A percentile compares a stretch with the other conserved stretches of the same genome.
These are phyloP conservation scores for Xerocomellus chrysenteron DNA, from an alignment of 768 basidiomycete species.

Conservation along the genomic window DNA sequence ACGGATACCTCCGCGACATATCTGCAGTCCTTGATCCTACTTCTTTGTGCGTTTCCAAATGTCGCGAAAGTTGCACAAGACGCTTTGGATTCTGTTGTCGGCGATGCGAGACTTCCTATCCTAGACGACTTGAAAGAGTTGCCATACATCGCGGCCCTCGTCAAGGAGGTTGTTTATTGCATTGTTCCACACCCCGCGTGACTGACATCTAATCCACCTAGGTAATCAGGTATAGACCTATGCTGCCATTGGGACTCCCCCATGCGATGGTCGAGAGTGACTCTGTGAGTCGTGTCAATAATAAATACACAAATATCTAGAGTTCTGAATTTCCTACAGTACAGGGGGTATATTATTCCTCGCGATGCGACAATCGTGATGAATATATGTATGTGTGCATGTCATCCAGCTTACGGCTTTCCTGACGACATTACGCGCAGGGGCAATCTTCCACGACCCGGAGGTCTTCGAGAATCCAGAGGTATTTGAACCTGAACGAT, in stretches of 20 bases:
- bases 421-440: neutral
- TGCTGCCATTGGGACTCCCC: slow-evolving; percentile 3
- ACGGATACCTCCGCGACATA: slow-evolving; percentile 8
- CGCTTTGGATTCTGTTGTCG: slow-evolving; percentile 4
- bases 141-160: slow-evolving; percentile 2
- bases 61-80: neutral
- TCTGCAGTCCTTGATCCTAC: slow-evolving; percentile 1
- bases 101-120: slow-evolving; percentile 1
- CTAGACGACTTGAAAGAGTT: slow-evolving; percentile 1
- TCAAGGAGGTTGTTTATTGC: neutral
- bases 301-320: neutral
- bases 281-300: neutral
- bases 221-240: slow-evolving; percentile 1
- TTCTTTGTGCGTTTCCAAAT: slow-evolving; percentile 4
- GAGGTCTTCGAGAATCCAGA: slow-evolving; percentile 3
- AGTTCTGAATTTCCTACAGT: neutral
- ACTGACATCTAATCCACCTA: neutral
- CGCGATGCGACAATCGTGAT: neutral
- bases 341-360: neutral
- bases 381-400: neutral
- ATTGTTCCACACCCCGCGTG: neutral
- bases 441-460: slow-evolving; percentile 2
- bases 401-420: too few species aligned
- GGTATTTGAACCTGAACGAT: slow-evolving; percentile 2
- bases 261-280: slow-evolving; percentile 1